A percentile compares a stretch with the other conserved stretches of the same genome.
Conservation (phyloP, 2,329 filamentous ascomycete genomes). For the Penicillium sp. region DNA sequence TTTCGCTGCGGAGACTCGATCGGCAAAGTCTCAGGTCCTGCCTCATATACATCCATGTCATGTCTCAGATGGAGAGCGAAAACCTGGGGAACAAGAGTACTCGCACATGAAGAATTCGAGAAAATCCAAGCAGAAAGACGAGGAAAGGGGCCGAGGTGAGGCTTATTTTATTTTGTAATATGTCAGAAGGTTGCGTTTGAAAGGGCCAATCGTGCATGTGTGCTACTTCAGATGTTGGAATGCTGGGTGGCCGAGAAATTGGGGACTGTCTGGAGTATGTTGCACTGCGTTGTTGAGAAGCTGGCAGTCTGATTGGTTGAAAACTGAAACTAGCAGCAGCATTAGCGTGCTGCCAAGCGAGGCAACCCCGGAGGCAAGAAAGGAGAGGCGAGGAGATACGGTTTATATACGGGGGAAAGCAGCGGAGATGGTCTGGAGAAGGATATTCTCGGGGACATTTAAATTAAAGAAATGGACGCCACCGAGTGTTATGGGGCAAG, state of each 20-base stretch:
- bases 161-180: neutral
- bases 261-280: neutral
- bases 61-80: conserved; percentile 1
- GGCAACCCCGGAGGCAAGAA: neutral
- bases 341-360: conserved; percentile 3
- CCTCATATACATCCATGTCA: neutral
- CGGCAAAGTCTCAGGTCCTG: neutral
- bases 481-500: neutral
- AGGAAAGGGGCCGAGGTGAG: conserved; percentile 2
- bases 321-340: neutral
- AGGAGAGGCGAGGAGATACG: no score
- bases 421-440: neutral
- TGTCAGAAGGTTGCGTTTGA: neutral
- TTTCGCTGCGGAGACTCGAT: neutral
- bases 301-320: neutral
- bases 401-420: neutral
- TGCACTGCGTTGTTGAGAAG: neutral
- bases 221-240: neutral
- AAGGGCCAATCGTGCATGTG: neutral
- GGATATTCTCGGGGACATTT: no score
- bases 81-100: neutral
- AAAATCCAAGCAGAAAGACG: neutral
- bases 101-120: neutral
- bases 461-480: no score
- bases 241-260: neutral